These are phyloP conservation scores for Euphrasia arctica DNA, from an alignment of 305 asterid species.

Conservation along the genomic window DNA sequence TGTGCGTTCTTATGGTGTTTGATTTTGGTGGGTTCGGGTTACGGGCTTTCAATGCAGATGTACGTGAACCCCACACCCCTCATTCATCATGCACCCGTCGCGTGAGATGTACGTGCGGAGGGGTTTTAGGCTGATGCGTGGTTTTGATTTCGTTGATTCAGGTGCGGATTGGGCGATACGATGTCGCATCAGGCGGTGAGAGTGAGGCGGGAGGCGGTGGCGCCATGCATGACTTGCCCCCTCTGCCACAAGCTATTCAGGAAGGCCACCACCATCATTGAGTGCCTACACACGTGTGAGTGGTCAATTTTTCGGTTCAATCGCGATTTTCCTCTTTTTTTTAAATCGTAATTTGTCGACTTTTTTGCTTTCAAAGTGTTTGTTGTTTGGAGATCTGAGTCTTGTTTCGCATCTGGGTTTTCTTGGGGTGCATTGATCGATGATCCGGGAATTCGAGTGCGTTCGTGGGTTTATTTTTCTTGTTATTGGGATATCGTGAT, in stretches of 20 bases:
- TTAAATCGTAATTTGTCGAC: constrained; percentile 18
- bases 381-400: constrained; percentile 34
- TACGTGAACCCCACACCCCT: constrained; percentile 35
- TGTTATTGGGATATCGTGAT: too few relatives aligned
- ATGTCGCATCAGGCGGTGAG: constrained; percentile 76
- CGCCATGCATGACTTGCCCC: constrained; percentile 96
- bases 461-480: background rate
- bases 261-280: constrained; percentile 86
- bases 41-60: constrained; percentile 42
- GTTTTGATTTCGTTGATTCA: constrained; percentile 26
- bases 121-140: constrained; percentile 1
- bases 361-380: constrained; percentile 17
- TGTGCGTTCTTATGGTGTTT: constrained; percentile 17
- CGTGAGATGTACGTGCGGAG: constrained; percentile 37
- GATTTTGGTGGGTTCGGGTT: constrained; percentile 29
- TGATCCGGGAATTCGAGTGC: constrained; percentile 23
- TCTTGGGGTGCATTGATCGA: constrained; percentile 15
- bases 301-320: constrained; percentile 14
- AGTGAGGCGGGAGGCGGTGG: constrained; percentile 64
- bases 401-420: constrained; percentile 21
- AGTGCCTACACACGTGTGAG: constrained; percentile 97
- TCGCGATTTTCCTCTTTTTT: background rate
- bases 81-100: constrained; percentile 32
- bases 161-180: constrained; percentile 36
- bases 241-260: constrained; percentile 74